phyloP scores from a whole-genome alignment of 305 asterid species.

The Fraxinus dipetala region DNA sequence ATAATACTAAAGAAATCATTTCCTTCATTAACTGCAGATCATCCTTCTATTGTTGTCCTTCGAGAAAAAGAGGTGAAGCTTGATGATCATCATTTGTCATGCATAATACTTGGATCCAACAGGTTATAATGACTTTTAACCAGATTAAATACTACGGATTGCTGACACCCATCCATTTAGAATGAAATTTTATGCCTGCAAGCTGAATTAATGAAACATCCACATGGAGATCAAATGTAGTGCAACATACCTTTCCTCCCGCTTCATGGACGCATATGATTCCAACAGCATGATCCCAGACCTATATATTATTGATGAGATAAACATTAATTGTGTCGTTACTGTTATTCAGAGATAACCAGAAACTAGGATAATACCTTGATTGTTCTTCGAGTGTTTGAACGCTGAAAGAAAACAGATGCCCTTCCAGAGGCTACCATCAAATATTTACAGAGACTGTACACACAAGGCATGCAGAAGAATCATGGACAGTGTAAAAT shows the following conservation, averaged over 20 bases:
- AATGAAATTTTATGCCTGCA: neutral
- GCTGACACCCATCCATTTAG: neutral
- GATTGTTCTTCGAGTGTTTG: slow-evolving; percentile 45
- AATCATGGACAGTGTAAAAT: neutral
- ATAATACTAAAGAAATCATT: neutral
- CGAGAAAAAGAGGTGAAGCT: neutral
- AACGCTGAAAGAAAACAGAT: slow-evolving; percentile 60
- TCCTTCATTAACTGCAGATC: neutral
- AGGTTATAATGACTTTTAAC: neutral
- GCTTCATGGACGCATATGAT: slow-evolving; percentile 83
- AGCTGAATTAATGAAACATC: slow-evolving; percentile 5
- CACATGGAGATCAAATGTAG: slow-evolving; percentile 14
- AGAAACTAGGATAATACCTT: slow-evolving; percentile 41
- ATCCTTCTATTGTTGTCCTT: neutral
- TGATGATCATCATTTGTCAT: neutral
- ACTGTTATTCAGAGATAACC: slow-evolving; percentile 17
- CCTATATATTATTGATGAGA: slow-evolving; percentile 45
- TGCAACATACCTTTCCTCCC: slow-evolving; percentile 69
- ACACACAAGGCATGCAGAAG: slow-evolving; percentile 9
- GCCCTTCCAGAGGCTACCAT: slow-evolving; percentile 92
- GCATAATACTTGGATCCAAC: neutral
- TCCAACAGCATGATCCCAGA: slow-evolving; percentile 95
- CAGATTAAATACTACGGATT: neutral
- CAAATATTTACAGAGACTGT: slow-evolving; percentile 66
- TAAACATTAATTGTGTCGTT: slow-evolving; percentile 28